These are phyloP conservation scores for Taphrina populina DNA, from an alignment of 1,139 yeast genomes.

Conservation along the genomic window DNA sequence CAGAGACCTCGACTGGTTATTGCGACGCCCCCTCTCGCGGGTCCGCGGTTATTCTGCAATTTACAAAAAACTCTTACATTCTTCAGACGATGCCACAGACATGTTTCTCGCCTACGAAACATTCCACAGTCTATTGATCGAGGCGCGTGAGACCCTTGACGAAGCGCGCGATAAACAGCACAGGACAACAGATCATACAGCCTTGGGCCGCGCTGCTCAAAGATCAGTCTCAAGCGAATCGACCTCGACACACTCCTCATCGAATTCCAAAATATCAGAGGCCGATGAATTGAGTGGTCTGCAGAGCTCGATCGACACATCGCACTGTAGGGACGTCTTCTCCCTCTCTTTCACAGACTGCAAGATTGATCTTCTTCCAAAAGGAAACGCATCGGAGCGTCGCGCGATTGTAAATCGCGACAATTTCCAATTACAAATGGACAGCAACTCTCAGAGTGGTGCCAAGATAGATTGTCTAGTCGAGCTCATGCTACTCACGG, in stretches of 20 bases:
- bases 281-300: constrained; percentile 21
- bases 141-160: constrained; percentile 27
- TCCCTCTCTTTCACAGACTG: constrained; percentile 10
- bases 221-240: constrained; percentile 29
- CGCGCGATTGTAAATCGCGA: constrained; percentile 24
- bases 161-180: constrained; percentile 8
- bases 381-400: not conserved
- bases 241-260: constrained; percentile 33
- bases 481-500: constrained; percentile 26
- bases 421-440: constrained; percentile 17
- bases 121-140: constrained; percentile 20
- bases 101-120: constrained; percentile 27
- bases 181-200: not conserved
- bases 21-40: constrained; percentile 32
- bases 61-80: constrained; percentile 28
- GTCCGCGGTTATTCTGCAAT: constrained; percentile 18
- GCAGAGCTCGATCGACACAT: constrained; percentile 7
- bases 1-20: constrained; percentile 28
- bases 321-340: constrained; percentile 20
- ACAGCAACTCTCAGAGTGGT: not conserved
- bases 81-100: constrained; percentile 31
- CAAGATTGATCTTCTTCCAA: constrained; percentile 18
- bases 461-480: constrained; percentile 18
- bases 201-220: constrained; percentile 12
- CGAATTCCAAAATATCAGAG: constrained; percentile 19